These are phyloP conservation scores for Akanthomyces lecanii DNA, from an alignment of 2,329 filamentous ascomycete genomes.

Conservation along the genomic window DNA sequence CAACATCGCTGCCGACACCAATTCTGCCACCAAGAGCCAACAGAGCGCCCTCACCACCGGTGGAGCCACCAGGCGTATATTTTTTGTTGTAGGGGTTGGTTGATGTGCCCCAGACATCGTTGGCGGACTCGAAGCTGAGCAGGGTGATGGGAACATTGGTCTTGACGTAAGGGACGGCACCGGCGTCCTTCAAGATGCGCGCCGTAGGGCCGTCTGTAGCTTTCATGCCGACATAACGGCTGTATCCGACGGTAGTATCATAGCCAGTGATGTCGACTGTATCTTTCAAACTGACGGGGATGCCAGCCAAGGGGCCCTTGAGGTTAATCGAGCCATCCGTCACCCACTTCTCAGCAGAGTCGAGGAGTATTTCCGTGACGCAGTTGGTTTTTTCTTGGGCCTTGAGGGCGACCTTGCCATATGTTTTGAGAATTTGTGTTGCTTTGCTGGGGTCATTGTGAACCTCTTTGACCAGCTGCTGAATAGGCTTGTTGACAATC, in stretches of 20 bases:
- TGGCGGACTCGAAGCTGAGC: constrained; percentile 77
- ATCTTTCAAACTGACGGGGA: constrained; percentile 82
- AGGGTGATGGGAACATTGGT: constrained; percentile 85
- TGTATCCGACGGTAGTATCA: constrained; percentile 78
- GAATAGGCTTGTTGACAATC: constrained; percentile 70
- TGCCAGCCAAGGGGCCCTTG: constrained; percentile 77
- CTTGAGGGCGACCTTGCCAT: constrained; percentile 79
- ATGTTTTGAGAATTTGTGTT: constrained; percentile 72
- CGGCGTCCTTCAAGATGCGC: constrained; percentile 76
- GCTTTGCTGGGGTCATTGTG: constrained; percentile 64
- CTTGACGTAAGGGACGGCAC: constrained; percentile 88
- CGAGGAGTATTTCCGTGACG: constrained; percentile 79
- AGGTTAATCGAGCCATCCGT: constrained; percentile 58
- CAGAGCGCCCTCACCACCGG: constrained; percentile 78
- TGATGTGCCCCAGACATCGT: constrained; percentile 74
- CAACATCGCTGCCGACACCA: constrained; percentile 86
- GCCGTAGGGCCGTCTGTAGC: constrained; percentile 67
- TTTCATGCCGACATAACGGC: constrained; percentile 60
- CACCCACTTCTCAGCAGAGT: constrained; percentile 71
- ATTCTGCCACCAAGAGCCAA: constrained; percentile 80
- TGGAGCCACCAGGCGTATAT: constrained; percentile 86
- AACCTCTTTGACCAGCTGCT: constrained; percentile 72
- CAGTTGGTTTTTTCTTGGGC: constrained; percentile 88
- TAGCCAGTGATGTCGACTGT: constrained; percentile 76
- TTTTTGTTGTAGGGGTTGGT: constrained; percentile 78